Percentiles rank a stretch among this genome's conserved stretches.
phyloP scores from a whole-genome alignment of 176 grass and related monocot species.

The Olyra latifolia region DNA sequence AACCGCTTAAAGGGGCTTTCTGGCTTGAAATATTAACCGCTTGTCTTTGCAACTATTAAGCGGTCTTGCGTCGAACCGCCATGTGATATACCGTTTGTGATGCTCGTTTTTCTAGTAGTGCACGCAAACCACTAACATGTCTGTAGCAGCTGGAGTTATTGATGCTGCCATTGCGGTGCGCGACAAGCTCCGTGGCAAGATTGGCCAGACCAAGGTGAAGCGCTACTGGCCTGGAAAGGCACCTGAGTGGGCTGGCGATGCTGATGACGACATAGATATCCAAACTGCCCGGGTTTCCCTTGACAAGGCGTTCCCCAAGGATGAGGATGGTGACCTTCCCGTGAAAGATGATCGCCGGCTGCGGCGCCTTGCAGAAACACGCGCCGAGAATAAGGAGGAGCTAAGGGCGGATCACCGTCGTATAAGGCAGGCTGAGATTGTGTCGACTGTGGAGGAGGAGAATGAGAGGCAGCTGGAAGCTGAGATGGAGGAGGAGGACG shows the following conservation, averaged over 20 bases:
- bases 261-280: slow-evolving; percentile 58
- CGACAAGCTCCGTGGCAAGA: slow-evolving; percentile 88
- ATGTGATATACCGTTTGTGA: too few relatives aligned
- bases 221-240: slow-evolving; percentile 77
- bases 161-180: slow-evolving; percentile 75
- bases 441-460: slow-evolving; percentile 76
- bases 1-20: too few relatives aligned
- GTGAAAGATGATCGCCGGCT: slow-evolving; percentile 74
- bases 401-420: slow-evolving; percentile 77
- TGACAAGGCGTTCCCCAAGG: slow-evolving; percentile 71
- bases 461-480: slow-evolving; percentile 53
- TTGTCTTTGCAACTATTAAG: too few relatives aligned
- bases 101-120: too few relatives aligned
- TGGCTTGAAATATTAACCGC: too few relatives aligned
- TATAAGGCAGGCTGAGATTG: slow-evolving; percentile 83
- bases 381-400: slow-evolving; percentile 77
- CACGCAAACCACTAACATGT: slow-evolving; percentile 42
- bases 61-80: too few relatives aligned
- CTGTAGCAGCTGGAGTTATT: slow-evolving; percentile 67
- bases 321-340: slow-evolving; percentile 38
- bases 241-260: slow-evolving; percentile 64
- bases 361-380: slow-evolving; percentile 65
- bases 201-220: slow-evolving; percentile 96
- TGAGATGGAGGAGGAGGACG: slow-evolving; percentile 79
- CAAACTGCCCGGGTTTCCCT: slow-evolving; percentile 46